Evolutionary conservation across 2,329 filamentous ascomycete genomes (phyloP).

Genomic region (Metarhizium brunneum): DNA sequence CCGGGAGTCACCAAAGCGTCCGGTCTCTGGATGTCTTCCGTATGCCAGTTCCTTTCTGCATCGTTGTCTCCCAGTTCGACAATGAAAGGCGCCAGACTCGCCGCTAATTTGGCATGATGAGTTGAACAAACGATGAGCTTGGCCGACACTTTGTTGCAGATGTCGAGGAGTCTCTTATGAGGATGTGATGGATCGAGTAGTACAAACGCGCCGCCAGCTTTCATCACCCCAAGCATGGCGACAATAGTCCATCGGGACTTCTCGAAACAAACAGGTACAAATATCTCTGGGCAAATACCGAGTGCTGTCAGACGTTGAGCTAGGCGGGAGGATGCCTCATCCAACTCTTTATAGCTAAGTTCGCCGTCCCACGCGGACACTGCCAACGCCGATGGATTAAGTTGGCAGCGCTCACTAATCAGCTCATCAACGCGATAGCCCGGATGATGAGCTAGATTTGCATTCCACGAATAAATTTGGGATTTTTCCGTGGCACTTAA

Average conservation of each 20-base stretch:
- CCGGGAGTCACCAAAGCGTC: neutral
- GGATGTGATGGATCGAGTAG: neutral
- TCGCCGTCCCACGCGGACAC: conserved; percentile 15
- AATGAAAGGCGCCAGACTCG: neutral
- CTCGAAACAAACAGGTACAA: neutral
- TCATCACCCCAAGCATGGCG: neutral
- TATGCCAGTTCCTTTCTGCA: neutral
- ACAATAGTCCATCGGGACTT: neutral
- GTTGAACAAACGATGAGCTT: neutral
- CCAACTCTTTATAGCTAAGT: conserved; percentile 12
- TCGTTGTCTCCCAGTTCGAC: neutral
- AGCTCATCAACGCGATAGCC: no score
- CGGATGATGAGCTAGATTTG: no score
- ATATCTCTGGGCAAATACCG: neutral
- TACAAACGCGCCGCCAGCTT: neutral
- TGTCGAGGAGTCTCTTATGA: neutral
- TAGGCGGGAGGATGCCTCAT: neutral
- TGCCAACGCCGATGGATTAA: conserved; percentile 3
- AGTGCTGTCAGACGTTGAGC: neutral
- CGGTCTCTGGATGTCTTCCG: neutral
- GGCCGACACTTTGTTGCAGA: neutral
- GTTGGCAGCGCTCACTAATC: no score
- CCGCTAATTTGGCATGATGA: neutral
- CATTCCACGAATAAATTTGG: no score
- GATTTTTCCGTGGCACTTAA: no score